Evolutionary conservation across 1,284 basidiomycete species (phyloP).

Genomic region (Pseudozyma pruni): DNA sequence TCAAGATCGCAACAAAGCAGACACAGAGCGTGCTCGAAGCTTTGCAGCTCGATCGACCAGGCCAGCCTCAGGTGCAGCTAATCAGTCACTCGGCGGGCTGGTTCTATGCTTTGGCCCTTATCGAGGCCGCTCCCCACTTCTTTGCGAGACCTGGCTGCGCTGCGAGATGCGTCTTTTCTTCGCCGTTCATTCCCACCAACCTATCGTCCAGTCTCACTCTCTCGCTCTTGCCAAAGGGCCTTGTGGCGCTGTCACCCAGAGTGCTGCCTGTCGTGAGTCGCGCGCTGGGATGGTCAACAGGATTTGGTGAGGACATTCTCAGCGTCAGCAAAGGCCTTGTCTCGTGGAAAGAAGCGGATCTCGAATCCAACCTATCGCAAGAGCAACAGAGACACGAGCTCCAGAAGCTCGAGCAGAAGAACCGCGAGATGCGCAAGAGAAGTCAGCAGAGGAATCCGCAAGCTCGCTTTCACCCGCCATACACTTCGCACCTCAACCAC

Average conservation of each 20-base stretch:
- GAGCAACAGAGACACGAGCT: slow-evolving; percentile 11
- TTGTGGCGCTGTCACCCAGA: slow-evolving; percentile 17
- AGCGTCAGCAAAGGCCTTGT: slow-evolving; percentile 18
- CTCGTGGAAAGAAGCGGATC: slow-evolving; percentile 11
- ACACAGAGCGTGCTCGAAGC: slow-evolving; percentile 20
- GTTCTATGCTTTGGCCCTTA: slow-evolving; percentile 17
- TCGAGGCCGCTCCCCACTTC: slow-evolving; percentile 17
- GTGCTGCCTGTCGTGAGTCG: slow-evolving; percentile 11
- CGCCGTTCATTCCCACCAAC: slow-evolving; percentile 17
- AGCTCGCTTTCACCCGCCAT: slow-evolving; percentile 30
- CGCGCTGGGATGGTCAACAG: slow-evolving; percentile 14
- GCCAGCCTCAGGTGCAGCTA: slow-evolving; percentile 4
- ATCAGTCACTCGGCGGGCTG: slow-evolving; percentile 25
- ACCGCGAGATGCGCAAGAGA: slow-evolving; percentile 11
- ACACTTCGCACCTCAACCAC: slow-evolving; percentile 18
- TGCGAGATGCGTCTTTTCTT: slow-evolving; percentile 15
- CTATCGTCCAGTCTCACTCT: slow-evolving; percentile 14
- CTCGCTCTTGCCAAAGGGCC: slow-evolving; percentile 15
- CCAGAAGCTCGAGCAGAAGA: slow-evolving; percentile 18
- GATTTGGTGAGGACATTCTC: slow-evolving; percentile 14
- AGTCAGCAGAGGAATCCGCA: slow-evolving; percentile 15
- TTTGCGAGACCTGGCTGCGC: slow-evolving; percentile 10
- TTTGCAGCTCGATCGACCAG: slow-evolving; percentile 9
- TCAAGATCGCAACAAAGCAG: slow-evolving; percentile 9
- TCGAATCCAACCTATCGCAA: slow-evolving; percentile 3